Evolutionary conservation across 2,329 filamentous ascomycete genomes (phyloP).

Genomic region (Cladophialophora carrionii): DNA sequence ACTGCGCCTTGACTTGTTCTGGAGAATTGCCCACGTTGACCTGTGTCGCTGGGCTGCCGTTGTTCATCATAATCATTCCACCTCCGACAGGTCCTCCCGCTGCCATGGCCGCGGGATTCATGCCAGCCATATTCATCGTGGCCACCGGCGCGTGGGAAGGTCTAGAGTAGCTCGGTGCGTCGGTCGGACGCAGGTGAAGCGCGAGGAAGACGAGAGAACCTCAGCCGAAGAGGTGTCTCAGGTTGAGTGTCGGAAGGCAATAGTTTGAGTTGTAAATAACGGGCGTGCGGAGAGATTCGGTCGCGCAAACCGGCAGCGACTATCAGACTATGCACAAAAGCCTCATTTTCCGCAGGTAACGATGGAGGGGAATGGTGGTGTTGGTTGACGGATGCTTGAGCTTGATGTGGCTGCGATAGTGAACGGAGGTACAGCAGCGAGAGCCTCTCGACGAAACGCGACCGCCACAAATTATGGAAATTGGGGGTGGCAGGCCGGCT

Average conservation of each 20-base stretch:
- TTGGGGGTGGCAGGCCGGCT: constrained; percentile 25
- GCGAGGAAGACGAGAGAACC: constrained; percentile 17
- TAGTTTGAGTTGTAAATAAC: constrained; percentile 17
- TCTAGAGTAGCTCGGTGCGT: constrained; percentile 9
- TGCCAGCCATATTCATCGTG: constrained; percentile 60
- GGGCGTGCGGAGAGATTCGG: constrained; percentile 34
- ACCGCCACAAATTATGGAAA: constrained; percentile 34
- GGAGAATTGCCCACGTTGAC: constrained; percentile 44
- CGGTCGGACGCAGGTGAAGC: not conserved
- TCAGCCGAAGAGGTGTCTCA: constrained; percentile 24
- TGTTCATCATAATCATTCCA: constrained; percentile 57
- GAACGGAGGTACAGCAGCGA: constrained; percentile 20
- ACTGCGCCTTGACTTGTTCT: constrained; percentile 46
- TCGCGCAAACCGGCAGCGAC: constrained; percentile 37
- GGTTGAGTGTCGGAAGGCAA: constrained; percentile 22
- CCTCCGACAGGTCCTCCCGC: constrained; percentile 61
- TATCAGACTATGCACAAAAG: constrained; percentile 29
- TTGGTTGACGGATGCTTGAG: constrained; percentile 4
- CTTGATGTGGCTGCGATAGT: constrained; percentile 13
- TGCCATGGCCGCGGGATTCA: constrained; percentile 53
- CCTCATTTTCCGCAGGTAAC: constrained; percentile 28
- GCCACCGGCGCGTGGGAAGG: constrained; percentile 9
- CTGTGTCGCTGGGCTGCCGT: constrained; percentile 49
- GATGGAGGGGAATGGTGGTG: constrained; percentile 5
- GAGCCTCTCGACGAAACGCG: constrained; percentile 32